phyloP scores from a whole-genome alignment of 2,329 filamentous ascomycete species.

The Microsporum audouinii region DNA sequence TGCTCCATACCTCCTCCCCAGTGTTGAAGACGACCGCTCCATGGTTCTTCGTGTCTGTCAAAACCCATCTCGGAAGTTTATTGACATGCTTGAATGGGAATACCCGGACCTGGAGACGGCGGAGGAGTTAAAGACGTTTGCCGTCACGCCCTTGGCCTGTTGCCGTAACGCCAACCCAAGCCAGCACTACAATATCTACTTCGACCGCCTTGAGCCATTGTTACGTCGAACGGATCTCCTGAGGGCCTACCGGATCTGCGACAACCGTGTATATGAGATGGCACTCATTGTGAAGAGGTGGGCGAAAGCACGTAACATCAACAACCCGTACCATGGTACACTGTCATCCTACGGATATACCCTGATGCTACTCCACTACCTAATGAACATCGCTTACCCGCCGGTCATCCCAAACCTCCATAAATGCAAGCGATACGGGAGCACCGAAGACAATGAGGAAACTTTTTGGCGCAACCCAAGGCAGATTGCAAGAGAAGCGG shows the following conservation, averaged over 20 bases:
- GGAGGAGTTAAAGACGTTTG: not conserved
- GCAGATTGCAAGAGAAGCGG: slow-evolving; percentile 53
- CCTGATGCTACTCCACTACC: slow-evolving; percentile 81
- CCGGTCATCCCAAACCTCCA: slow-evolving; percentile 71
- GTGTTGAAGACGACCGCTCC: slow-evolving; percentile 52
- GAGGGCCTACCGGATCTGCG: slow-evolving; percentile 69
- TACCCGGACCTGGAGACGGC: not conserved
- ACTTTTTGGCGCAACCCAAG: slow-evolving; percentile 68
- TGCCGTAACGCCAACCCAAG: not conserved
- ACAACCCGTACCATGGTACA: slow-evolving; percentile 74
- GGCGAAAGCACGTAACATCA: slow-evolving; percentile 76
- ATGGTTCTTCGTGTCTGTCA: slow-evolving; percentile 83
- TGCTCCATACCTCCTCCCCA: slow-evolving; percentile 62
- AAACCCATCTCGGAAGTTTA: slow-evolving; percentile 51
- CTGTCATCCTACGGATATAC: slow-evolving; percentile 86
- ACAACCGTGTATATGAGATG: slow-evolving; percentile 64
- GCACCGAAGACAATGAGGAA: slow-evolving; percentile 56
- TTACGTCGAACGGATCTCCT: slow-evolving; percentile 75
- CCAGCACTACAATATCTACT: slow-evolving; percentile 61
- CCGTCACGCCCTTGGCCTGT: not conserved
- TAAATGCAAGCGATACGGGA: slow-evolving; percentile 29
- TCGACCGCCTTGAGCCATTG: slow-evolving; percentile 62
- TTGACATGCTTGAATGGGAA: slow-evolving; percentile 21
- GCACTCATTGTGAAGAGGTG: slow-evolving; percentile 83
- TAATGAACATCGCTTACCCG: slow-evolving; percentile 69